phyloP scores from a whole-genome alignment of 129 eudicot genomes.

The Sambucus nigra region DNA sequence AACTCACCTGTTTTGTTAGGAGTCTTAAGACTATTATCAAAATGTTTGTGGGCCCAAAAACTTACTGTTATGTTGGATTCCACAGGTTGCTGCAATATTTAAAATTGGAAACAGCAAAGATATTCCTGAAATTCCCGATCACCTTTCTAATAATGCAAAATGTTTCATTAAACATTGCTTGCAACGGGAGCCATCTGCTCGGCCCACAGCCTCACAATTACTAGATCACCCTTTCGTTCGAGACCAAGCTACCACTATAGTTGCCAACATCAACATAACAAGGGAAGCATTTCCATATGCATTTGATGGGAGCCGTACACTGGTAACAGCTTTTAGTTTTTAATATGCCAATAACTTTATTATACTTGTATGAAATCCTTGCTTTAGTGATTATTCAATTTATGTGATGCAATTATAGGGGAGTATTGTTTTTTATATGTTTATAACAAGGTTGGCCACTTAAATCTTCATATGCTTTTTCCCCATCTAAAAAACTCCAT shows the following conservation, averaged over 20 bases:
- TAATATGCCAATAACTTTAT: neutral
- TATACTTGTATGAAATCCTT: neutral
- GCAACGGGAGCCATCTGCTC: slow-evolving; percentile 68
- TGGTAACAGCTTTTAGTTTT: slow-evolving; percentile 38
- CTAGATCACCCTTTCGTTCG: slow-evolving; percentile 72
- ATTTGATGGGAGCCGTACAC: slow-evolving; percentile 76
- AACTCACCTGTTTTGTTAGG: neutral
- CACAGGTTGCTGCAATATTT: slow-evolving; percentile 91
- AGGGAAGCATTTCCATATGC: slow-evolving; percentile 59
- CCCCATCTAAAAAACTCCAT: too few relatives aligned
- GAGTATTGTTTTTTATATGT: neutral
- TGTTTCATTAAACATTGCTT: slow-evolving; percentile 60
- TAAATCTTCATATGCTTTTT: too few relatives aligned
- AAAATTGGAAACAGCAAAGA: slow-evolving; percentile 98
- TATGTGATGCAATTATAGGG: neutral
- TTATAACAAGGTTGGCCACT: too few relatives aligned
- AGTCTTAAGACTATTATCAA: neutral
- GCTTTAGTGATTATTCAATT: neutral
- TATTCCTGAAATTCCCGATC: slow-evolving; percentile 73
- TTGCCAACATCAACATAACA: slow-evolving; percentile 40
- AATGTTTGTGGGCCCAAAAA: slow-evolving; percentile 1
- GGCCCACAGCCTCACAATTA: slow-evolving; percentile 66
- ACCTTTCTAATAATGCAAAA: slow-evolving; percentile 71
- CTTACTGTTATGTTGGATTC: slow-evolving; percentile 1
- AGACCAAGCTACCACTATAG: slow-evolving; percentile 55